Base-by-base conservation (phyloP, 495 filamentous ascomycete genomes). In the Cudoniella acicularis region DNA sequence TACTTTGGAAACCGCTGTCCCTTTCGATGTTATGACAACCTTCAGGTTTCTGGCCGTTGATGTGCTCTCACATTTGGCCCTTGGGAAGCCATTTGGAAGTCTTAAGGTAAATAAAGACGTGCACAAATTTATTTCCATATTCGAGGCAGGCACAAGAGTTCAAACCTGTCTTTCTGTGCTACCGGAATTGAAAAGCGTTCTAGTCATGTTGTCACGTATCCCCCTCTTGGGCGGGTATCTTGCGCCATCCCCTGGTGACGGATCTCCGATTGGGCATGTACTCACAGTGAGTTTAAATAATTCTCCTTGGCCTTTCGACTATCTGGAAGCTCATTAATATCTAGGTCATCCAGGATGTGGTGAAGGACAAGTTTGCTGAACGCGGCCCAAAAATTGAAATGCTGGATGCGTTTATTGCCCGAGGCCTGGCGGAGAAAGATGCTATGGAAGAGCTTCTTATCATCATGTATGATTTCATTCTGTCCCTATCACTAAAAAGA, bases 221-320 rank as follows among this genome's bases (percentile, higher is more conserved):
- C 42, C 36, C 24, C 21, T 23, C 1, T 6, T 50, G 76, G 48
- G 81, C 57, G 72, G 71, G 2, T 83, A 79, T 9, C 78, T 81
- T 43, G 30, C 13, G 4, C 83, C 83, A 0, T 81, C 70, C 30
- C 73, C 75, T 2, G 73, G 75, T 3, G 81, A 86, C 48, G 62
- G 78, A 59, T 71, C 66, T 45, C 76, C 77, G 1, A 67, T 72
- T 71, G 84, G 78, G 63, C 77, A 59, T 69, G 76, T 76, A 56
- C 80, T 67, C 75, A 78, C 71, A 4, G 50, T 77, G 52, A 42
- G 48, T n/a, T n/a, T n/a, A n/a, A n/a, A n/a, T 10, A n/a, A 8
- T 20, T 24, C 25, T 8, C 25, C 8, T 50, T 50, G n/a, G 9
- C n/a, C 10, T 24, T 20, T n/a, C 3, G 9, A n/a, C 18, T 50